Evolutionary conservation across 169 alveolate species (phyloP).

Genomic region (Plasmodium relictum): DNA sequence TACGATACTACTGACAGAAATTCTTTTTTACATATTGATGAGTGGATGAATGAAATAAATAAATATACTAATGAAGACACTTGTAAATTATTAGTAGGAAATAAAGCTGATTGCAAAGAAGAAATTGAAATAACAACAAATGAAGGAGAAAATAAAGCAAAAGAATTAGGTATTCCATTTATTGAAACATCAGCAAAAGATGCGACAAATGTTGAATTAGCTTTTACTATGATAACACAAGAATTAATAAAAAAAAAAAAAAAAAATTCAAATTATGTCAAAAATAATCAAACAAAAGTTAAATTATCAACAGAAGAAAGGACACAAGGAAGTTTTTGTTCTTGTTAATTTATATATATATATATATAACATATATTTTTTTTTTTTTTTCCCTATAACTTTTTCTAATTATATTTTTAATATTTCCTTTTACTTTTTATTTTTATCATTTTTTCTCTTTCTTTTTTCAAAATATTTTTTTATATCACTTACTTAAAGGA

Average conservation of each 20-base stretch:
- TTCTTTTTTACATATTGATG: slow-evolving; percentile 90
- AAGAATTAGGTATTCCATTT: slow-evolving; percentile 84
- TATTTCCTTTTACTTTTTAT: not conserved
- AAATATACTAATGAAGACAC: slow-evolving; percentile 95
- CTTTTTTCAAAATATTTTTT: too few species aligned
- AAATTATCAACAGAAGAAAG: slow-evolving; percentile 32
- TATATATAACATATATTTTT: not conserved
- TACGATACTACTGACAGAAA: slow-evolving; percentile 92
- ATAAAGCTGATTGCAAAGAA: slow-evolving; percentile 93
- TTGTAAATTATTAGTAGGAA: slow-evolving; percentile 95
- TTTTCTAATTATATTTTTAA: not conserved
- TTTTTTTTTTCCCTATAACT: not conserved
- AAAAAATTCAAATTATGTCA: slow-evolving; percentile 12
- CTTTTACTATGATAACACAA: slow-evolving; percentile 80
- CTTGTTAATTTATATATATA: slow-evolving; percentile 26
- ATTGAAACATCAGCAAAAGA: slow-evolving; percentile 90
- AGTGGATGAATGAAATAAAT: slow-evolving; percentile 96
- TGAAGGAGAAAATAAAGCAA: slow-evolving; percentile 88
- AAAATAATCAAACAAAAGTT: slow-evolving; percentile 36
- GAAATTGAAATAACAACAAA: slow-evolving; percentile 85
- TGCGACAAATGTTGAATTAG: slow-evolving; percentile 90
- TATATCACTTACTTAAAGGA: too few species aligned
- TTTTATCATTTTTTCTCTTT: not conserved
- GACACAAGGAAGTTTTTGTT: slow-evolving; percentile 10
- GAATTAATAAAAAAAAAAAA: slow-evolving; percentile 73